Percentiles rank a stretch among this genome's conserved stretches.
Evolutionary conservation across 768 basidiomycete genomes (phyloP).

Genomic region (Pisolithus orientalis): DNA sequence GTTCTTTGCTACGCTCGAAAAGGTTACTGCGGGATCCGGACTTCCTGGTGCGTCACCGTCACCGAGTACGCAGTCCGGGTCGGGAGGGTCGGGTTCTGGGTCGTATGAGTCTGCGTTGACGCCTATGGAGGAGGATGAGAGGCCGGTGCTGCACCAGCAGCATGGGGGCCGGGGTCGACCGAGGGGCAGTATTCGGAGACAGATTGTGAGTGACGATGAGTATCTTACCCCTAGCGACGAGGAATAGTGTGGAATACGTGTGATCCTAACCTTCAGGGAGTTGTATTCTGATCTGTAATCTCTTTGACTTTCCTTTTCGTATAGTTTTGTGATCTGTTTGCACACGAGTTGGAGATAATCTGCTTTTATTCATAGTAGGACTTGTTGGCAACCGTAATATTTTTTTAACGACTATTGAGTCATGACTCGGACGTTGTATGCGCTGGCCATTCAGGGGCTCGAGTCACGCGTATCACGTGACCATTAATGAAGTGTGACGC

Average conservation of each 20-base stretch:
- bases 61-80: slow-evolving; percentile 26
- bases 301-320: neutral
- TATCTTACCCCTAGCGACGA: slow-evolving; percentile 75
- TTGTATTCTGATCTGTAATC: neutral
- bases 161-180: slow-evolving; percentile 40
- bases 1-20: slow-evolving; percentile 67
- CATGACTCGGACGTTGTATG: too few relatives aligned
- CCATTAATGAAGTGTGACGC: slow-evolving; percentile 19
- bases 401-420: neutral
- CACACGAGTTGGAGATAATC: too few relatives aligned
- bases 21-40: slow-evolving; percentile 58
- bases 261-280: too few relatives aligned
- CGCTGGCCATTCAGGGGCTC: too few relatives aligned
- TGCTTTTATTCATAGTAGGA: neutral
- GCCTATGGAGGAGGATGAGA: slow-evolving; percentile 78
- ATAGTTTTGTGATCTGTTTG: neutral
- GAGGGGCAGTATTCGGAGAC: slow-evolving; percentile 58
- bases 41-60: slow-evolving; percentile 64
- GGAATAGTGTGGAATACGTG: slow-evolving; percentile 31
- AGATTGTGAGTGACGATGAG: slow-evolving; percentile 65
- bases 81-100: slow-evolving; percentile 18
- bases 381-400: neutral
- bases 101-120: slow-evolving; percentile 64
- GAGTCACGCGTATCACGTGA: slow-evolving; percentile 31
- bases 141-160: slow-evolving; percentile 25